Evolutionary conservation across 495 filamentous ascomycete genomes (phyloP), one percentile per base, ranked within the genome.

Genomic region (Penicillium coprophilum): DNA sequence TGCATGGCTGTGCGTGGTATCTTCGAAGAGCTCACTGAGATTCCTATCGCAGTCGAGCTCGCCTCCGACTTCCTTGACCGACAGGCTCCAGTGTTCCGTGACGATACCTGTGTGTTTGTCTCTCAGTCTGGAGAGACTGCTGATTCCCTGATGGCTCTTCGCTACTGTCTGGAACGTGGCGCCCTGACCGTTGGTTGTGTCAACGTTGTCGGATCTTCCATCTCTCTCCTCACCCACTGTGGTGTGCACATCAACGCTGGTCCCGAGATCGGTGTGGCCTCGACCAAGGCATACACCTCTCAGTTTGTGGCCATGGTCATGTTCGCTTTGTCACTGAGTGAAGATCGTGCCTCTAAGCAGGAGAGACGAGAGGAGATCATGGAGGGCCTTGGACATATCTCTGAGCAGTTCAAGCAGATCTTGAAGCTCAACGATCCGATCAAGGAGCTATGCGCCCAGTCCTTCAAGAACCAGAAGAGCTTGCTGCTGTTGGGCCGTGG

Each of bases 171-270:
- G 62, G 94, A 98, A 77, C 90, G 94, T 53, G 94, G 94, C 57
- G 94, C 94, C 13, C 80, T 98, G 71, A 97, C 94, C 34, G 94
- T 98, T 55, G 94, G 94, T 77, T 89, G 97, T 65, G 94, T 98
- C 68, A 98, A 98, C 76, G 90, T 94, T 58, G 94, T 98, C 55
- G 94, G 94, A 45, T 98, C 94, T 21, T 96, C 92, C 52, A 98
- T 98, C 73, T 98, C 94, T 10, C 87, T 97, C 53, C 85, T 98
- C 47, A 97, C 95, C 32, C 94, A 98, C 83, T 98, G 94, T 66
- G 94, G 94, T 89, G 94, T 98, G 39, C 94, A 98, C 80, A 96
- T 98, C 76, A 98, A 98, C 73, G 94, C 94, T 56, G 94, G 94
- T 17, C 94, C 94, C 48, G 94, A 98, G 75, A 98, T 98, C 59